A percentile compares a stretch with the other conserved stretches of the same genome.
Evolutionary conservation across 108 stramenopile genomes (phyloP).

Genomic region (Bacterosira constricta): DNA sequence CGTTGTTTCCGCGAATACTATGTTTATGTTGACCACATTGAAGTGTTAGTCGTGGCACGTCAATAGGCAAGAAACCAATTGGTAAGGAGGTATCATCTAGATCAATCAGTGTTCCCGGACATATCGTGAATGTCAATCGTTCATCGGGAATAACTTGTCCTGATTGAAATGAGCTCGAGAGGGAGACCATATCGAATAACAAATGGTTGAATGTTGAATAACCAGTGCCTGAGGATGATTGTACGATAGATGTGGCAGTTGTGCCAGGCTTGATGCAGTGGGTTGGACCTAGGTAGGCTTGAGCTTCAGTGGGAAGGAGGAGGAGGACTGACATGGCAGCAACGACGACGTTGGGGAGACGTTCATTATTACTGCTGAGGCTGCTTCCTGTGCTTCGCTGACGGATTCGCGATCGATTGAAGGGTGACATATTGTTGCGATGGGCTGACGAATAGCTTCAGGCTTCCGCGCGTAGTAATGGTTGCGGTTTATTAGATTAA

Average conservation of each 20-base stretch:
- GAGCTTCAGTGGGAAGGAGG: too few species aligned
- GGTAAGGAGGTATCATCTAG: conserved; percentile 27
- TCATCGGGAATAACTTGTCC: conserved; percentile 10
- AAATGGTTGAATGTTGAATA: conserved; percentile 42
- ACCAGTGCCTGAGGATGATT: conserved; percentile 1
- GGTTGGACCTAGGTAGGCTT: conserved; percentile 37
- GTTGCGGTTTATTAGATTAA: too few species aligned
- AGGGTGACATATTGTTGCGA: neutral
- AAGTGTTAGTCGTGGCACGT: conserved; percentile 15
- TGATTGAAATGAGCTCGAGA: neutral
- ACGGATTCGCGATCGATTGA: neutral
- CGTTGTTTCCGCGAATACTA: neutral
- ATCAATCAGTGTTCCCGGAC: conserved; percentile 28
- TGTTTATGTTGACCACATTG: conserved; percentile 23
- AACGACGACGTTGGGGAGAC: neutral
- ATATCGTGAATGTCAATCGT: conserved; percentile 18
- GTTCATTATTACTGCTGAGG: neutral
- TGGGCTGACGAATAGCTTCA: too few species aligned
- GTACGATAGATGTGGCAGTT: neutral
- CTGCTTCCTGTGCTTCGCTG: neutral
- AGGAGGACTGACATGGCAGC: too few species aligned
- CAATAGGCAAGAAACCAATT: conserved; percentile 18
- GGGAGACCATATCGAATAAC: conserved; percentile 24
- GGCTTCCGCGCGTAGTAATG: too few species aligned
- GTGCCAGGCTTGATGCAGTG: conserved; percentile 5